Evolutionary conservation across 2,329 filamentous ascomycete species (phyloP).

Genomic region (Setomelanomma holmii): DNA sequence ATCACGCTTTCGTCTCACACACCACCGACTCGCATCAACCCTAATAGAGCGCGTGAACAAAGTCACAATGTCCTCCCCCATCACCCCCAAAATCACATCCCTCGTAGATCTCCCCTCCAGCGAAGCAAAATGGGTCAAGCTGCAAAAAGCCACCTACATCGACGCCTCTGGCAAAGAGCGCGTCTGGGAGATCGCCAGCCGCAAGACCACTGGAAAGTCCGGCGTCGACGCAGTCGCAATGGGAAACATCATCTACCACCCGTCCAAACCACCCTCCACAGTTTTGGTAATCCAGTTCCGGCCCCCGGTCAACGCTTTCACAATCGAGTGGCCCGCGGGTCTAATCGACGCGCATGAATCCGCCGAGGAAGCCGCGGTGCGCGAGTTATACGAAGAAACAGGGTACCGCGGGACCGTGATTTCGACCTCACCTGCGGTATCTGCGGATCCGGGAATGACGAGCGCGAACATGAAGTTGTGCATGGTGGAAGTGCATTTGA

Average conservation of each 20-base stretch:
- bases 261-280: conserved; percentile 35
- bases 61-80: background rate
- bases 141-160: conserved; percentile 59
- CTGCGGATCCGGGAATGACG: conserved; percentile 37
- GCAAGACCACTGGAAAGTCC: conserved; percentile 65
- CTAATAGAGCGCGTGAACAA: background rate
- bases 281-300: conserved; percentile 60
- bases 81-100: conserved; percentile 26
- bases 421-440: conserved; percentile 22
- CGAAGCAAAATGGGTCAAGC: conserved; percentile 36
- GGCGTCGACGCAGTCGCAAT: conserved; percentile 72
- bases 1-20: background rate
- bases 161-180: conserved; percentile 65
- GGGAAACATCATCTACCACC: conserved; percentile 65
- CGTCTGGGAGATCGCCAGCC: conserved; percentile 74
- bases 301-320: conserved; percentile 63
- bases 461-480: conserved; percentile 33
- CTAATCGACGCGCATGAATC: conserved; percentile 61
- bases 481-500: conserved; percentile 33
- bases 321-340: conserved; percentile 63
- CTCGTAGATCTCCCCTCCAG: conserved; percentile 29
- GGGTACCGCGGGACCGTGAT: conserved; percentile 61
- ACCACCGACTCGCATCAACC: background rate
- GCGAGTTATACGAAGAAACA: conserved; percentile 68
- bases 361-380: conserved; percentile 62